A percentile compares a stretch with the other conserved stretches of the same genome.
Conservation (phyloP, 2,329 filamentous ascomycete genomes). For the Fusarium bactridioides region DNA sequence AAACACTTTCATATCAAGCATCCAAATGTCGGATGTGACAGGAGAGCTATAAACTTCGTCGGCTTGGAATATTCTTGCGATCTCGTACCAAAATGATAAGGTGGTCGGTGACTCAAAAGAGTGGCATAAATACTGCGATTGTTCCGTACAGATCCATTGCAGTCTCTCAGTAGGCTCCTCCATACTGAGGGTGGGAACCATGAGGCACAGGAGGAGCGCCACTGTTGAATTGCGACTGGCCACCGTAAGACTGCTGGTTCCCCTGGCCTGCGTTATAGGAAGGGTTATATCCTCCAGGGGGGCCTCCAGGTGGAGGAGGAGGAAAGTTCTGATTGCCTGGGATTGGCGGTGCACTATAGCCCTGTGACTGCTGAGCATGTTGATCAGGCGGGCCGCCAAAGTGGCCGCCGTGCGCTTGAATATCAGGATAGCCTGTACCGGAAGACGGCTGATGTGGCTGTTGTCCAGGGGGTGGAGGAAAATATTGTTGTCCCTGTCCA, state of each 20-base stretch:
- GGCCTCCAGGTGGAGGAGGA: constrained; percentile 34
- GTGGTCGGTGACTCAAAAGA: neutral
- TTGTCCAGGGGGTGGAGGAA: constrained; percentile 34
- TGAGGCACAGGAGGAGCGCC: constrained; percentile 41
- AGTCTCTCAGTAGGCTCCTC: constrained; percentile 35
- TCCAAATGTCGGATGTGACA: constrained; percentile 15
- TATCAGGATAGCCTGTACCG: constrained; percentile 34
- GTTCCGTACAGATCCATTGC: neutral
- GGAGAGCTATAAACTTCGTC: constrained; percentile 18
- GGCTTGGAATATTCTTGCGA: constrained; percentile 18
- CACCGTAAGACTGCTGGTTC: constrained; percentile 43
- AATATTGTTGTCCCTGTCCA: constrained; percentile 27
- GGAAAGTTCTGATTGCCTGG: constrained; percentile 34
- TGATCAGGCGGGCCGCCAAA: constrained; percentile 34
- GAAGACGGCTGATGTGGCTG: constrained; percentile 33
- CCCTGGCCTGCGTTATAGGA: constrained; percentile 41
- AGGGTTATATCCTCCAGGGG: constrained; percentile 41
- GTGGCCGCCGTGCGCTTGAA: constrained; percentile 30
- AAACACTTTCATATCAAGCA: constrained; percentile 17
- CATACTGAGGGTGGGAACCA: constrained; percentile 46
- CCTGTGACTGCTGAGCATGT: constrained; percentile 35
- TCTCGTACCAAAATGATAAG: constrained; percentile 10
- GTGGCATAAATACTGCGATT: constrained; percentile 1
- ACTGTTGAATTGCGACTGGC: constrained; percentile 40
- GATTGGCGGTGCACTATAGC: constrained; percentile 31